Percentiles rank a stretch among this genome's conserved stretches.
Evolutionary conservation across 2,329 filamentous ascomycete species (phyloP).

Genomic region (Emmonsiellopsis sp.): DNA sequence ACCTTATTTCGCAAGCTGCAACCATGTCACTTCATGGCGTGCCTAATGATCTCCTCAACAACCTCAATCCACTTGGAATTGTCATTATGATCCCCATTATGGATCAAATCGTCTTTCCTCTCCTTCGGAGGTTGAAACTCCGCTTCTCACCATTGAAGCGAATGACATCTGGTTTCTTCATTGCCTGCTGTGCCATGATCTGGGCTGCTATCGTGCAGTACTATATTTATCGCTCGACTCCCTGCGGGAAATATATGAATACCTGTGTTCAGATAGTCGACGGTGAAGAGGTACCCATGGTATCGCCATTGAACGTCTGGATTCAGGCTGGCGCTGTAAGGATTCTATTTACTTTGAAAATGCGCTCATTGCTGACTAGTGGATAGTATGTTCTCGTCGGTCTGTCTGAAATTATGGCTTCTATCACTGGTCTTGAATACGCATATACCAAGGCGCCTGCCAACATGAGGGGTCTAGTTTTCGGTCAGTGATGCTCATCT

Average conservation of each 20-base stretch:
- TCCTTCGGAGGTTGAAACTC: conserved; percentile 42
- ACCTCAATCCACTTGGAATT: conserved; percentile 51
- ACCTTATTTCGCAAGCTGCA: conserved; percentile 37
- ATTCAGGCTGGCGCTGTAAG: conserved; percentile 5
- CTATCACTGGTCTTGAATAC: conserved; percentile 54
- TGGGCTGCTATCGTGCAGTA: conserved; percentile 49
- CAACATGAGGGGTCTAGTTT: conserved; percentile 69
- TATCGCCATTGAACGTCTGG: conserved; percentile 4
- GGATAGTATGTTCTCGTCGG: conserved; percentile 16
- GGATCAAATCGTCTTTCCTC: conserved; percentile 44
- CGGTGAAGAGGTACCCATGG: neutral
- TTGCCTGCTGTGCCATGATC: conserved; percentile 43
- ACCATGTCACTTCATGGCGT: conserved; percentile 46
- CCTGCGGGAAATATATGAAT: conserved; percentile 50
- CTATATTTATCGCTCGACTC: conserved; percentile 48
- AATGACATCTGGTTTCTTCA: conserved; percentile 47
- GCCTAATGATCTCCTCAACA: conserved; percentile 52
- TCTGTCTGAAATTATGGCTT: conserved; percentile 21
- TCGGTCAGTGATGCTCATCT: conserved; percentile 25
- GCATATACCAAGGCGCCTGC: conserved; percentile 63
- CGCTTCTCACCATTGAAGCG: conserved; percentile 49
- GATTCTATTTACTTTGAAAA: neutral
- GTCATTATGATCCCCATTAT: conserved; percentile 49
- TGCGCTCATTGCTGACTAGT: too few relatives aligned
- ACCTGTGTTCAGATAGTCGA: conserved; percentile 33